A percentile compares a stretch with the other conserved stretches of the same genome.
Evolutionary conservation across 140 eudicot genomes (phyloP).

Genomic region (Anethum foeniculum): DNA sequence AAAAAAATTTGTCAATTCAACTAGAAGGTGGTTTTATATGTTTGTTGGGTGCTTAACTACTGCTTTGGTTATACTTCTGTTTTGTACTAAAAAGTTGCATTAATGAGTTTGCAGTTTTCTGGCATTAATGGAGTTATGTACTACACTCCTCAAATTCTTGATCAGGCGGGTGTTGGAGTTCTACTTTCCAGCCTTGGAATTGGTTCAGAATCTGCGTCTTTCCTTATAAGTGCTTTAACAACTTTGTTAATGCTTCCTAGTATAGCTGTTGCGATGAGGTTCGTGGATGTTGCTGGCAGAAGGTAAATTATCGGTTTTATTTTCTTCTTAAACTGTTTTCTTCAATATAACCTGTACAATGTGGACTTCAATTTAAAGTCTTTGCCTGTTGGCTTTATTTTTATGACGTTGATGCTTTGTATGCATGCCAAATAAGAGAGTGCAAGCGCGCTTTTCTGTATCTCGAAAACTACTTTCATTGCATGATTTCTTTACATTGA

Average conservation of each 20-base stretch:
- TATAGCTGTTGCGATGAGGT: slow-evolving; percentile 73
- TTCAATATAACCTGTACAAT: neutral
- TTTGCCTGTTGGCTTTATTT: neutral
- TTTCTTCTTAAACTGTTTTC: neutral
- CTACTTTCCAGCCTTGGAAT: slow-evolving; percentile 59
- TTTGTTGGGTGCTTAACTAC: neutral
- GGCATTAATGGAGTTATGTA: slow-evolving; percentile 75
- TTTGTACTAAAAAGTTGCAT: neutral
- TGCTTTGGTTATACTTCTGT: neutral
- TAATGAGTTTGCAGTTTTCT: slow-evolving; percentile 38
- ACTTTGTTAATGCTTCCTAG: slow-evolving; percentile 77
- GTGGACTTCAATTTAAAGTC: neutral
- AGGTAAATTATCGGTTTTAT: slow-evolving; percentile 40
- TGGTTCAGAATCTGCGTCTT: slow-evolving; percentile 58
- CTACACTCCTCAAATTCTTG: slow-evolving; percentile 88
- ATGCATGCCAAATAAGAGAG: neutral
- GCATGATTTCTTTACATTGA: neutral
- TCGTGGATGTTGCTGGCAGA: slow-evolving; percentile 77
- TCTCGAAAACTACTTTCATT: neutral
- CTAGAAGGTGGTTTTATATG: neutral
- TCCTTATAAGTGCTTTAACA: slow-evolving; percentile 61
- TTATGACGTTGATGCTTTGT: neutral
- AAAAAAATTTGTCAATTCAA: too few species aligned
- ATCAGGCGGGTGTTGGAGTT: slow-evolving; percentile 74
- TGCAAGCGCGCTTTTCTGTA: neutral